Conservation (phyloP, 2,329 filamentous ascomycete species). For the Colletotrichum sojae region DNA sequence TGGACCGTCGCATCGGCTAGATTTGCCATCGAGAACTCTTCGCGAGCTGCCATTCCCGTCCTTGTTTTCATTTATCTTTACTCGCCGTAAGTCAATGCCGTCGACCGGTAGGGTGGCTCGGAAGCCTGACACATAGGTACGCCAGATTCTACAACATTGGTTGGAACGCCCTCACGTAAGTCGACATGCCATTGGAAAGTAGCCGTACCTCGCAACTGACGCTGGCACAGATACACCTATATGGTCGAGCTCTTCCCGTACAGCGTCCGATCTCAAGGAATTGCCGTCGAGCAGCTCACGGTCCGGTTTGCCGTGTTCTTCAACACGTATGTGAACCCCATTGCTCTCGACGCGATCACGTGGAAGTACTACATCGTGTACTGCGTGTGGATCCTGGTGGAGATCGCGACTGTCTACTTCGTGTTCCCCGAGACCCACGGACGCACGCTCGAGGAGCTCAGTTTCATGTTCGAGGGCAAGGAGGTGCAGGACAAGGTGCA, state of each 20-base stretch:
- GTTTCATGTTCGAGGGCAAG: slow-evolving; percentile 49
- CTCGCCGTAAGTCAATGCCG: slow-evolving; percentile 47
- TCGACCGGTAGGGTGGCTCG: too few relatives aligned
- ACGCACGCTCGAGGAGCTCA: slow-evolving; percentile 79
- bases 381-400: slow-evolving; percentile 58
- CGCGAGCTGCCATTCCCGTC: slow-evolving; percentile 53
- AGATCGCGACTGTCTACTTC: slow-evolving; percentile 75
- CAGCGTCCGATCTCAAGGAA: slow-evolving; percentile 54
- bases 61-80: slow-evolving; percentile 61
- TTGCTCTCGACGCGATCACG: slow-evolving; percentile 54
- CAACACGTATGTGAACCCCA: slow-evolving; percentile 64
- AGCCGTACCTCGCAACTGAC: neutral
- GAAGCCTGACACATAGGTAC: neutral
- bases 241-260: slow-evolving; percentile 57
- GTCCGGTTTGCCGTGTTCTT: slow-evolving; percentile 57
- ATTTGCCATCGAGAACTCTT: slow-evolving; percentile 52
- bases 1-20: slow-evolving; percentile 57
- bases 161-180: slow-evolving; percentile 29
- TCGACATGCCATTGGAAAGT: rapidly evolving
- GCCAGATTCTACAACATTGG: slow-evolving; percentile 29
- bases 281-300: slow-evolving; percentile 55
- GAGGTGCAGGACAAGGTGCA: slow-evolving; percentile 39
- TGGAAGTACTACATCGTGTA: slow-evolving; percentile 62
- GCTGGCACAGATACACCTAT: slow-evolving; percentile 53
- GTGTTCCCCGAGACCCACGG: slow-evolving; percentile 90